These are phyloP conservation scores for Neopestalotiopsis sp. DNA, from an alignment of 2,329 filamentous ascomycete species.

Conservation along the genomic window DNA sequence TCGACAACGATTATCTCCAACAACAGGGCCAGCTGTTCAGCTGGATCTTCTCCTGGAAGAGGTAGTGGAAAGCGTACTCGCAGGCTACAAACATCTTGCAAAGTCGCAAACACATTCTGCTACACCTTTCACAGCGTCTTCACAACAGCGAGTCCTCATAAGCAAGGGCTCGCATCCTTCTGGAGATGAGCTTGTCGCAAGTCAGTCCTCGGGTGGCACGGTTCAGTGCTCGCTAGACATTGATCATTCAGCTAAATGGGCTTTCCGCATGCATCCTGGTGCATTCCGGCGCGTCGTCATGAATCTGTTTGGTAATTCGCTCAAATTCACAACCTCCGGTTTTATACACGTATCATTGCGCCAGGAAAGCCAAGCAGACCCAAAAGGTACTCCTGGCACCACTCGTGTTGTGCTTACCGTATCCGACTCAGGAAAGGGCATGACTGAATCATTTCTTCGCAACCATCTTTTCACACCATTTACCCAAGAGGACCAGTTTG, in stretches of 20 bases:
- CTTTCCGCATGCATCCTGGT: conserved; percentile 59
- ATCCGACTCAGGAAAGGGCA: conserved; percentile 69
- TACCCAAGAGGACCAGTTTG: conserved; percentile 64
- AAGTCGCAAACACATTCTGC: not conserved
- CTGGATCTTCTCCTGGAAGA: conserved; percentile 13
- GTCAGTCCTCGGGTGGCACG: conserved; percentile 10
- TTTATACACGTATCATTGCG: conserved; percentile 31
- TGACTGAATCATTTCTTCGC: conserved; percentile 65
- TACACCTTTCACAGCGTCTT: not conserved
- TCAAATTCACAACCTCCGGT: conserved; percentile 60
- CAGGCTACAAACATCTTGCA: conserved; percentile 4
- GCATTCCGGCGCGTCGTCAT: conserved; percentile 59
- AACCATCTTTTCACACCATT: conserved; percentile 68
- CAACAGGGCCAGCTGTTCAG: not conserved
- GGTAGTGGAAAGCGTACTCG: conserved; percentile 12
- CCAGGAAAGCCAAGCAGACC: conserved; percentile 22
- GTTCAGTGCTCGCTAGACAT: conserved; percentile 59
- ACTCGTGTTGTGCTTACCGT: conserved; percentile 4
- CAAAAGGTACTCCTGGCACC: not conserved
- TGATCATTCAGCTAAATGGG: conserved; percentile 51
- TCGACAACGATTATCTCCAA: not conserved
- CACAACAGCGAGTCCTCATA: not conserved
- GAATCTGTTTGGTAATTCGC: conserved; percentile 66
- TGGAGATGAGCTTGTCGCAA: not conserved
- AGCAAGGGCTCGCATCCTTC: not conserved